Conservation (phyloP, 73 alveolate genomes). For the Paramecium sonneborni region DNA sequence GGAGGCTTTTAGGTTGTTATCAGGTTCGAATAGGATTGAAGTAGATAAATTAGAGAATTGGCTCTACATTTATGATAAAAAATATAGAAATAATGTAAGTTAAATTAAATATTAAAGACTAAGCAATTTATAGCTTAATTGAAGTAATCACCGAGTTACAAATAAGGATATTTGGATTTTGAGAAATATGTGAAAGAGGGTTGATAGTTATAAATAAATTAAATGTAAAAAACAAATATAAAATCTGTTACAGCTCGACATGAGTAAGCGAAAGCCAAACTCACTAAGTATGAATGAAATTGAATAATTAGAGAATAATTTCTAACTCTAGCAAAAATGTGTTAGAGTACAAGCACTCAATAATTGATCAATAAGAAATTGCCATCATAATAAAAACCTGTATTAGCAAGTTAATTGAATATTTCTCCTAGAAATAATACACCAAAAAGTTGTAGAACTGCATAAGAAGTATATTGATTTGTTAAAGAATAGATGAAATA, state of each 20-base stretch:
- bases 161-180: background rate
- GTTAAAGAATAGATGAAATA: background rate
- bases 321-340: background rate
- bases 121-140: background rate
- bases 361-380: background rate
- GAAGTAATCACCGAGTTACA: background rate
- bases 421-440: constrained; percentile 31
- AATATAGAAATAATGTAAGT: constrained; percentile 24
- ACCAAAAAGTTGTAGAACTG: constrained; percentile 41
- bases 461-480: background rate
- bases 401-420: background rate
- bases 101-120: background rate
- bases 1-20: background rate
- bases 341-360: background rate
- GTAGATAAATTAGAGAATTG: constrained; percentile 43
- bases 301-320: constrained; percentile 9
- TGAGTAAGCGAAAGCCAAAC: background rate
- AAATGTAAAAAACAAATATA: constrained; percentile 21
- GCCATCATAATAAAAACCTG: constrained; percentile 6
- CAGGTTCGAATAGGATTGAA: constrained; percentile 11
- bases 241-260: constrained; percentile 26
- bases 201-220: background rate
- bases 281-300: background rate
- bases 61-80: background rate
- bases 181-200: constrained; percentile 41